Percentiles rank a stretch among this genome's conserved stretches.
These are phyloP conservation scores for Fusarium penzigii DNA, from an alignment of 2,329 filamentous ascomycete species.

Conservation along the genomic window DNA sequence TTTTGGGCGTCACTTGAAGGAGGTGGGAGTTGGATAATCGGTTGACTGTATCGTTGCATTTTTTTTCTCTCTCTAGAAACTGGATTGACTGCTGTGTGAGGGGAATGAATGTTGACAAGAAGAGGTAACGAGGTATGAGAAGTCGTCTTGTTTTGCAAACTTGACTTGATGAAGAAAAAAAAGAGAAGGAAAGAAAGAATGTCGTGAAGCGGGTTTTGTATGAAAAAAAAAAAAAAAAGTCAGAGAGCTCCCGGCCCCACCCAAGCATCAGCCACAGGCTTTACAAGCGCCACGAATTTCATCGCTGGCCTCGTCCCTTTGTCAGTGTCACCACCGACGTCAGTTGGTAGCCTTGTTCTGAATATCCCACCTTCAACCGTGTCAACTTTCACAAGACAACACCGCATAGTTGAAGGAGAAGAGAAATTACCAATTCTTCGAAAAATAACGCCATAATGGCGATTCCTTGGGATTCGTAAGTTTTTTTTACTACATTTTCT, in stretches of 20 bases:
- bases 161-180: slow-evolving; percentile 9
- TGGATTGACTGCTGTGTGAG: slow-evolving; percentile 8
- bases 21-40: slow-evolving; percentile 3
- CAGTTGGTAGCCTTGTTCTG: neutral
- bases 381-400: slow-evolving; percentile 10
- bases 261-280: slow-evolving; percentile 6
- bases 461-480: slow-evolving; percentile 33
- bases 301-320: slow-evolving; percentile 14
- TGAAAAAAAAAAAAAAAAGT: slow-evolving; percentile 5
- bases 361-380: slow-evolving; percentile 12
- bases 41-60: slow-evolving; percentile 10
- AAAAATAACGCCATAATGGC: slow-evolving; percentile 24
- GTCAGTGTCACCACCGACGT: neutral
- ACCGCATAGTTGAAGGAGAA: slow-evolving; percentile 1
- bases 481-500: neutral
- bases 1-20: slow-evolving; percentile 16
- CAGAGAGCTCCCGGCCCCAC: slow-evolving; percentile 19
- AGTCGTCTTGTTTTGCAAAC: slow-evolving; percentile 3
- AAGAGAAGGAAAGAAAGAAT: slow-evolving; percentile 9
- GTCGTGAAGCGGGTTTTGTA: slow-evolving; percentile 17
- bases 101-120: neutral
- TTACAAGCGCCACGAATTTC: slow-evolving; percentile 5
- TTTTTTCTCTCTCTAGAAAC: slow-evolving; percentile 18
- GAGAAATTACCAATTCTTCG: neutral
- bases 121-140: neutral